Base-by-base conservation (phyloP, 1,284 basidiomycete species). In the Pseudozyma tsukubaensis region DNA sequence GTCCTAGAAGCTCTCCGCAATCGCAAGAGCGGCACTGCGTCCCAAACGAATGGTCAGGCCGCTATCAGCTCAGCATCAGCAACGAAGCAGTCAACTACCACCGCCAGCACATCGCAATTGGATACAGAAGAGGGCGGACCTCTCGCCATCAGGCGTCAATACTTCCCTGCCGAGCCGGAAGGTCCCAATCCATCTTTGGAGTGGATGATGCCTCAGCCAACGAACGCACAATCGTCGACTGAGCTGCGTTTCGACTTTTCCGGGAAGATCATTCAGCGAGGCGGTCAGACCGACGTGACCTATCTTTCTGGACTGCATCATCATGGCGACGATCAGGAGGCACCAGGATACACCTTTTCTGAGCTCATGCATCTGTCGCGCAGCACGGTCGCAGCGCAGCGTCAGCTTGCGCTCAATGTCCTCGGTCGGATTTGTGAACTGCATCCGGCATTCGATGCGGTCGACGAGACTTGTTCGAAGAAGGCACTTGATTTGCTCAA, bases 321-420 rank as follows among this genome's bases (percentile, higher is more conserved):
- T 83, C 94, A 97, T 61, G 87, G 86, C 18, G 77, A 84, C 66
- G 89, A 92, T 0, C 92, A 93, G 61, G 90, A 91, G 44, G 74
- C 85, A n/a, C 94, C 94, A 0, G 95, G 94, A 0, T 97, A 97
- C 84, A 94, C 93, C 0, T 86, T 96, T 0, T 90, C 92, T 39
- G 94, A 97, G 70, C 88, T 97, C n/a, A 89, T 95, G 48, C 86
- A 93, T 49, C 88, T 96, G 4, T 90, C 90, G 1, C 87, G 92
- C 54, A 94, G 93, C 6, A 92, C 91, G 0, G 91, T 94, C 0
- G 90, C 91, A 9, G 91, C 91, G 11, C 94, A 97, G 82, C 88
- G 94, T 32, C 89, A 91, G 10, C 89, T 90, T 0, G 94, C 95
- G 89, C 87, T 97, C 24, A 89, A 89, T 10, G 87, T 96, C 0